Conservation (phyloP, 148 eudicot genomes). For the Rheum nobile region DNA sequence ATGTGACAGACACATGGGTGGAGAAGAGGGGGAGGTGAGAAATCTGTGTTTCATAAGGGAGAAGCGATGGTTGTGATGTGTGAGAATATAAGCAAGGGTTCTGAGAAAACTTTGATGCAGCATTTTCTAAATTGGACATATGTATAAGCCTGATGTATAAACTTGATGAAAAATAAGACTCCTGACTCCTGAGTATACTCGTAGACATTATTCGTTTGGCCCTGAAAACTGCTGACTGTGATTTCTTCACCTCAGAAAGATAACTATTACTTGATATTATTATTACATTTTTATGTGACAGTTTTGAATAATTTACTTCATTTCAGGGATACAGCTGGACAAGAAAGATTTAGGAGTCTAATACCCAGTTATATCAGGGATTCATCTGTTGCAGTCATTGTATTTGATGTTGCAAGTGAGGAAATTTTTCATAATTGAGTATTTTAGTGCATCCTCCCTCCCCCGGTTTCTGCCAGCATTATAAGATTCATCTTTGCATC, state of each 20-base stretch:
- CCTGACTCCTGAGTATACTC: background rate
- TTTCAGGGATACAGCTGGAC: conserved; percentile 56
- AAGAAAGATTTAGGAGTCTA: conserved; percentile 55
- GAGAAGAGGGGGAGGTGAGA: background rate
- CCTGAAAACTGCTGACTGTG: background rate
- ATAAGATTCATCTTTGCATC: background rate
- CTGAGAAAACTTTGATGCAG: background rate
- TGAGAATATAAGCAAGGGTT: background rate
- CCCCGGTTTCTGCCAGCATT: background rate
- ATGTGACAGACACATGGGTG: background rate
- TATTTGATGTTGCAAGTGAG: conserved; percentile 55
- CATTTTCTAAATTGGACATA: background rate
- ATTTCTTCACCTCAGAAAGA: background rate
- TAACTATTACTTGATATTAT: background rate
- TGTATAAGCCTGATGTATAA: too few species aligned
- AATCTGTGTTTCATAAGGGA: background rate
- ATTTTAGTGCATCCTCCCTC: background rate
- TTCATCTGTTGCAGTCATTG: conserved; percentile 55
- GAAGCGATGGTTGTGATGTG: background rate
- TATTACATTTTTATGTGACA: background rate
- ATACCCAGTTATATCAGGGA: conserved; percentile 50
- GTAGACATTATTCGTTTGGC: background rate
- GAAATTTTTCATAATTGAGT: background rate
- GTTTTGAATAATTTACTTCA: background rate
- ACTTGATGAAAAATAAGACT: background rate